Evolutionary conservation across 1,284 basidiomycete genomes (phyloP).

Genomic region (Irpex sp.): DNA sequence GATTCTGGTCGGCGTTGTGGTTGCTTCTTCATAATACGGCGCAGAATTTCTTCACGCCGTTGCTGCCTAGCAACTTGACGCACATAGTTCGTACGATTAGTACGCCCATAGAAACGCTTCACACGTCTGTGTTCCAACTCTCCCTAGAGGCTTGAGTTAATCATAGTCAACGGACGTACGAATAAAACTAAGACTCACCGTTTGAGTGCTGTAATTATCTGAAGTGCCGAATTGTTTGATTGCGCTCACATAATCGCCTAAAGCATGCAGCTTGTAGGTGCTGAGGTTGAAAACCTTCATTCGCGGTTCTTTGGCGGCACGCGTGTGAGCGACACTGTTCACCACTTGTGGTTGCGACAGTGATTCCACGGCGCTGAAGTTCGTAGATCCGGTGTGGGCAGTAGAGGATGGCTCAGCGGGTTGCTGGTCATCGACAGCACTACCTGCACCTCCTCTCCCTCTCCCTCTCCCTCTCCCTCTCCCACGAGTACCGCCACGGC

Average conservation of each 20-base stretch:
- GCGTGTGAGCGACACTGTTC: too few relatives aligned
- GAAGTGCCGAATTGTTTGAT: conserved; percentile 31
- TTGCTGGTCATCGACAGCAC: neutral
- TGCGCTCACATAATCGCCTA: conserved; percentile 28
- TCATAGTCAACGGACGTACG: neutral
- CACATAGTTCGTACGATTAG: conserved; percentile 26
- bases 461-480: neutral
- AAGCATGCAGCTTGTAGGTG: conserved; percentile 30
- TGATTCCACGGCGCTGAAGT: conserved; percentile 20
- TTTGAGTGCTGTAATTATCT: conserved; percentile 27
- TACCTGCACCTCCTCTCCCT: neutral
- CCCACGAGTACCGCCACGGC: neutral
- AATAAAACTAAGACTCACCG: conserved; percentile 15
- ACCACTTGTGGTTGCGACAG: conserved; percentile 19
- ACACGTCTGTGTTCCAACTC: conserved; percentile 31
- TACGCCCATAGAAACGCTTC: conserved; percentile 30
- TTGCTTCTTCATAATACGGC: neutral
- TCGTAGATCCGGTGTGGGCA: too few relatives aligned
- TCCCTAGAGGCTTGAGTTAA: too few relatives aligned
- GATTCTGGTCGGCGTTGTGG: too few relatives aligned
- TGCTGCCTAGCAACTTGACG: conserved; percentile 23
- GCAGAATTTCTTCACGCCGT: conserved; percentile 3
- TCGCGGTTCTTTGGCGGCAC: neutral
- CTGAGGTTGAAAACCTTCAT: conserved; percentile 20
- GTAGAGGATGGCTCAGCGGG: too few relatives aligned